phyloP scores from a whole-genome alignment of 768 basidiomycete genomes.

The Udeniomyces megalosporus region DNA sequence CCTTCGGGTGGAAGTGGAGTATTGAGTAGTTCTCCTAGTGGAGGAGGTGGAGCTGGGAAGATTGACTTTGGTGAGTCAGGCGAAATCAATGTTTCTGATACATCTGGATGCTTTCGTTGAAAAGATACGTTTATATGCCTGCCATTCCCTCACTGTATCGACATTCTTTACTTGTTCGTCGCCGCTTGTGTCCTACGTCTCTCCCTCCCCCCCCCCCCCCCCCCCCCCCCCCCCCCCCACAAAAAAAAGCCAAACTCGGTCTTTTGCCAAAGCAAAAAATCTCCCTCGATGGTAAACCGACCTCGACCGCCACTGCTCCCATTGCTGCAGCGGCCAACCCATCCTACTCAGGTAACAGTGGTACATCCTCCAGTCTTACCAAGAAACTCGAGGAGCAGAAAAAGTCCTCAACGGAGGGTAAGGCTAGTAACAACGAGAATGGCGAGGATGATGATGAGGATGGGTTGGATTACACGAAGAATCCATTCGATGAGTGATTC shows the following conservation, averaged over 20 bases:
- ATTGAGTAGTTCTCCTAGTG: background rate
- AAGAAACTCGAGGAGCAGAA: background rate
- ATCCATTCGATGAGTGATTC: slow-evolving; percentile 11
- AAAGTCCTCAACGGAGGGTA: background rate
- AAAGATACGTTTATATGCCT: too few species aligned
- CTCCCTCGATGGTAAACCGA: slow-evolving; percentile 10
- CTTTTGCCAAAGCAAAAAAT: slow-evolving; percentile 14
- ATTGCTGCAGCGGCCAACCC: background rate
- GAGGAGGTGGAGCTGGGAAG: background rate
- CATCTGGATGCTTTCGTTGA: too few species aligned
- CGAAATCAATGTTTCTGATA: too few species aligned
- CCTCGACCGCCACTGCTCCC: background rate
- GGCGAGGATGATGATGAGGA: slow-evolving; percentile 10
- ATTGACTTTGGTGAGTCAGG: slow-evolving; percentile 7
- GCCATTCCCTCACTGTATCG: too few species aligned
- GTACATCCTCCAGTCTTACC: background rate
- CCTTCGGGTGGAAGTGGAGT: background rate
- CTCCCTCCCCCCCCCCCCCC: background rate
- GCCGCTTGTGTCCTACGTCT: too few species aligned
- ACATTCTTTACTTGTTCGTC: too few species aligned
- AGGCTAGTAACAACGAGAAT: background rate
- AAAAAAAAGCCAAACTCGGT: slow-evolving; percentile 7
- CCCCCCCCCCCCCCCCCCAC: background rate
- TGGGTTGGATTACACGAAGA: slow-evolving; percentile 6
- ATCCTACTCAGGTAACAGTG: too few species aligned